These are phyloP conservation scores for Chalciporus piperatus DNA, from an alignment of 768 basidiomycete genomes.

Conservation along the genomic window DNA sequence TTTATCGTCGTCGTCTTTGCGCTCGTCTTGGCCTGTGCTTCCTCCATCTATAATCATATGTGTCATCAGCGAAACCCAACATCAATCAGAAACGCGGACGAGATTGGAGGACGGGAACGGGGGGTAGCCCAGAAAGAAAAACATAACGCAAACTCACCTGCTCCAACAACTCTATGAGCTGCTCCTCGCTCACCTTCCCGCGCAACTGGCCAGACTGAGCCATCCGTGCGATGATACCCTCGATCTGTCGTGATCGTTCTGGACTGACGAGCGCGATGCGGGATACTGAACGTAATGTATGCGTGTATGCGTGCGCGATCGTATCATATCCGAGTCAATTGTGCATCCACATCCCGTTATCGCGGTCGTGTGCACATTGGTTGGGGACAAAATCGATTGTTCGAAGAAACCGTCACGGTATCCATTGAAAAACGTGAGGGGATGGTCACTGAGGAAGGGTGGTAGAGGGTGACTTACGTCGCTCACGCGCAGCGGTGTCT, in stretches of 20 bases:
- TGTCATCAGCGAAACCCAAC: slow-evolving; percentile 6
- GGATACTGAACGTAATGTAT: slow-evolving; percentile 52
- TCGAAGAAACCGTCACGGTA: no score
- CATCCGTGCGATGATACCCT: slow-evolving; percentile 75
- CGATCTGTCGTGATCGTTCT: slow-evolving; percentile 76
- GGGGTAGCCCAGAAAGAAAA: no score
- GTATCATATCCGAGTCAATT: no score
- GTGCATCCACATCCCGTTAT: background rate
- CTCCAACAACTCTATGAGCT: slow-evolving; percentile 82
- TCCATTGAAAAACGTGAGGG: no score
- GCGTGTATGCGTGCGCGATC: no score
- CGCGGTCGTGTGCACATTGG: background rate
- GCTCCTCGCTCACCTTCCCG: slow-evolving; percentile 71
- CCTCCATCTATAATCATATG: slow-evolving; percentile 54
- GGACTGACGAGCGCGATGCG: slow-evolving; percentile 87
- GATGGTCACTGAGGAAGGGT: background rate
- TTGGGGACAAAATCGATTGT: background rate
- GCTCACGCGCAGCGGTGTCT: slow-evolving; percentile 75
- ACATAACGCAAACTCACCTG: slow-evolving; percentile 48
- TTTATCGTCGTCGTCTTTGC: slow-evolving; percentile 59
- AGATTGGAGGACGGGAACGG: no score
- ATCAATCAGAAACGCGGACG: slow-evolving; percentile 2
- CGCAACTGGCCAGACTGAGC: slow-evolving; percentile 80
- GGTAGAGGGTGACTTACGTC: slow-evolving; percentile 47
- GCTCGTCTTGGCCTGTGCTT: slow-evolving; percentile 45